These are phyloP conservation scores for Candida germanica DNA, from an alignment of 805 yeast species.

Conservation along the genomic window DNA sequence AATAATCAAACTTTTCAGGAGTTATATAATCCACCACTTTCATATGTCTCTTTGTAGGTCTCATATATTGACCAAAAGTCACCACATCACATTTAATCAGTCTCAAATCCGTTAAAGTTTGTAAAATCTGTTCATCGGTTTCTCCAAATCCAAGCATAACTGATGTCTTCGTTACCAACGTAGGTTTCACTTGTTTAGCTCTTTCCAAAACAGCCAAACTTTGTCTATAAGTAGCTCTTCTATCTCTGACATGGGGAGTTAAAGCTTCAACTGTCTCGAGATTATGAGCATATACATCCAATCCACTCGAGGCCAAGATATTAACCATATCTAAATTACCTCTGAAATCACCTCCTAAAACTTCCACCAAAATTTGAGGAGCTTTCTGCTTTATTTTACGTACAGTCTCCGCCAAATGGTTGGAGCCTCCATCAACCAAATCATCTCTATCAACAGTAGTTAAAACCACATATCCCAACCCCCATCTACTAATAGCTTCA, in stretches of 20 bases:
- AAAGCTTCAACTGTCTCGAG: slow-evolving; percentile 93
- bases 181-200: slow-evolving; percentile 76
- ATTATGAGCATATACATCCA: slow-evolving; percentile 97
- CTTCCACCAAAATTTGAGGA: slow-evolving; percentile 89
- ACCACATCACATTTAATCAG: slow-evolving; percentile 84
- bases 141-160: slow-evolving; percentile 97
- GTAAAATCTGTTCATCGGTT: slow-evolving; percentile 81
- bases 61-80: slow-evolving; percentile 98
- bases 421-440: slow-evolving; percentile 86
- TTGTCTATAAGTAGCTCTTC: slow-evolving; percentile 94
- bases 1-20: slow-evolving; percentile 91
- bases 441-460: slow-evolving; percentile 99
- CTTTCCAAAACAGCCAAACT: slow-evolving; percentile 70
- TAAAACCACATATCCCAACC: slow-evolving; percentile 93
- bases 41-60: slow-evolving; percentile 98
- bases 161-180: slow-evolving; percentile 86
- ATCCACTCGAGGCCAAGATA: slow-evolving; percentile 76
- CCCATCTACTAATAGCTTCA: slow-evolving; percentile 96
- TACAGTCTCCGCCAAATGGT: slow-evolving; percentile 88
- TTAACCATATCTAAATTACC: slow-evolving; percentile 84
- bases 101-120: slow-evolving; percentile 74
- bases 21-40: slow-evolving; percentile 92
- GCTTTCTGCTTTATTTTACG: slow-evolving; percentile 78
- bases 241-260: slow-evolving; percentile 93
- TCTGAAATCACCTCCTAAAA: slow-evolving; percentile 90